These are phyloP conservation scores for Allomyces arbusculus DNA, from an alignment of 192 early-diverging fungal species.

Conservation along the genomic window DNA sequence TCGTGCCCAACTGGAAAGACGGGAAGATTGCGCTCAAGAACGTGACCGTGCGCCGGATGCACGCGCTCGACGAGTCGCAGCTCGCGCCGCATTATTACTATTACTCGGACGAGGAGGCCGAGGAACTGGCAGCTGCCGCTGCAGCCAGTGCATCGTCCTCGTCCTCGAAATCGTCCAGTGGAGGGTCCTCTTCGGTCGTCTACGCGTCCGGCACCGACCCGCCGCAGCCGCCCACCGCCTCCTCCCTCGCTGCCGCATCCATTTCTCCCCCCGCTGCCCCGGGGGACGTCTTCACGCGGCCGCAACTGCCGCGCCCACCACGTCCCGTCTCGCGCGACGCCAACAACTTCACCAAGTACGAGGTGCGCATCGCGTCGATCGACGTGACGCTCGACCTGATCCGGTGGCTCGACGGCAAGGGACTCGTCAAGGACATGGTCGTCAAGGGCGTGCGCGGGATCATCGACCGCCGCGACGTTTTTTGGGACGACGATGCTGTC, in stretches of 20 bases:
- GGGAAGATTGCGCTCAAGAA: constrained; percentile 73
- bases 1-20: constrained; percentile 77
- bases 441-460: constrained; percentile 76
- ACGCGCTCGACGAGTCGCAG: constrained; percentile 8
- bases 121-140: background rate
- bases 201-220: background rate
- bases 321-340: constrained; percentile 26
- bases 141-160: constrained; percentile 4
- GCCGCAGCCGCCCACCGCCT: background rate
- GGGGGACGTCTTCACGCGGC: no score
- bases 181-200: no score
- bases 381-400: constrained; percentile 69
- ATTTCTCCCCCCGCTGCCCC: no score
- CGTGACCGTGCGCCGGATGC: constrained; percentile 35
- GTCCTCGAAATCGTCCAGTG: no score
- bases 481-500: constrained; percentile 52
- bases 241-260: no score
- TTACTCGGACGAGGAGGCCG: constrained; percentile 2
- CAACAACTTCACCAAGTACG: constrained; percentile 73
- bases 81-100: constrained; percentile 2
- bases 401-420: constrained; percentile 74
- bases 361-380: constrained; percentile 54
- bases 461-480: constrained; percentile 60
- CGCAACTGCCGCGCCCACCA: no score
- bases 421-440: constrained; percentile 56